These are phyloP conservation scores for Pythium utonaiense DNA, from an alignment of 352 stramenopile species.

Conservation along the genomic window DNA sequence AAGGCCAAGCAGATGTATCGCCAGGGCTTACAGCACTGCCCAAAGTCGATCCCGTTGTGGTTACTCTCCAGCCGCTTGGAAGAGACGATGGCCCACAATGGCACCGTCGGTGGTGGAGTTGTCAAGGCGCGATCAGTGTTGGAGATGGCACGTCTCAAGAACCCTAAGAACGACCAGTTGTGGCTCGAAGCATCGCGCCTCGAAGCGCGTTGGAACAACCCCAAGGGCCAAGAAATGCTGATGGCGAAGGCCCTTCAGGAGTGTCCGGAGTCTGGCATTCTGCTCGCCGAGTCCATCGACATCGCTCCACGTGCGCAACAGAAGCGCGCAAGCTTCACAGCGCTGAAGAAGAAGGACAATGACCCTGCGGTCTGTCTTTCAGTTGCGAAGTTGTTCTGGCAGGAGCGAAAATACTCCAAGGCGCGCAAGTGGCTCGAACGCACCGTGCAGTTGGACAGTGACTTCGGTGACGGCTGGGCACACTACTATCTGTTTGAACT, in stretches of 20 bases:
- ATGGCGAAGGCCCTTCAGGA: slow-evolving; percentile 97
- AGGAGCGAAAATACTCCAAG: slow-evolving; percentile 94
- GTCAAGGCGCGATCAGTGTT: slow-evolving; percentile 97
- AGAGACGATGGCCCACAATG: slow-evolving; percentile 59
- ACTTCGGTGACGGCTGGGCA: slow-evolving; percentile 97
- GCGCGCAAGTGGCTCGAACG: slow-evolving; percentile 98
- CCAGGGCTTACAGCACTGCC: slow-evolving; percentile 90
- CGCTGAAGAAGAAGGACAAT: slow-evolving; percentile 97
- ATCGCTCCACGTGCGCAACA: slow-evolving; percentile 93
- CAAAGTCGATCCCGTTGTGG: slow-evolving; percentile 93
- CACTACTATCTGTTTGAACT: slow-evolving; percentile 98
- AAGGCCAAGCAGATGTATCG: slow-evolving; percentile 91
- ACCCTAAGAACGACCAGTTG: slow-evolving; percentile 90
- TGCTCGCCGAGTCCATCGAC: slow-evolving; percentile 96
- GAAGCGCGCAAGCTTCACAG: slow-evolving; percentile 94
- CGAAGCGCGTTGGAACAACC: slow-evolving; percentile 90
- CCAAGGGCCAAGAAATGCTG: slow-evolving; percentile 94
- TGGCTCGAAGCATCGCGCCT: slow-evolving; percentile 96
- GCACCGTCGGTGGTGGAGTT: slow-evolving; percentile 39
- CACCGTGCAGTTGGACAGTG: slow-evolving; percentile 93
- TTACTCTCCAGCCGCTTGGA: slow-evolving; percentile 92
- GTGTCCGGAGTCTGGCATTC: slow-evolving; percentile 92
- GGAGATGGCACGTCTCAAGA: slow-evolving; percentile 95
- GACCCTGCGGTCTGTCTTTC: slow-evolving; percentile 95
- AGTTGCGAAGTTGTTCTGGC: slow-evolving; percentile 96